Evolutionary conservation across 805 yeast species (phyloP).

Genomic region (Novakomyces olei): DNA sequence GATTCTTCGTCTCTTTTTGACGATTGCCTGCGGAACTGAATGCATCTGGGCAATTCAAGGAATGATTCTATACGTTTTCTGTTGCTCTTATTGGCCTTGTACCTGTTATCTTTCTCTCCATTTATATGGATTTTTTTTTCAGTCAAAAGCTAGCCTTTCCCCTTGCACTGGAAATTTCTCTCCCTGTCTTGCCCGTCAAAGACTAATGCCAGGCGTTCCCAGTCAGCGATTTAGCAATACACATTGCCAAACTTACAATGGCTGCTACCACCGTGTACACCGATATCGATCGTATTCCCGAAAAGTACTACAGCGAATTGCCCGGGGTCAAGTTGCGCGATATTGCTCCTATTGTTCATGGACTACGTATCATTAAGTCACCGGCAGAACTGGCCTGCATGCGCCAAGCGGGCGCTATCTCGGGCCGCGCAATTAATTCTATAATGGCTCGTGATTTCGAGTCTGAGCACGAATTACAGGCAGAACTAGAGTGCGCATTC

Average conservation of each 20-base stretch:
- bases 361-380: slow-evolving; percentile 49
- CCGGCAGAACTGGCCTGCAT: slow-evolving; percentile 52
- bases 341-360: slow-evolving; percentile 22
- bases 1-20: neutral
- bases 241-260: neutral
- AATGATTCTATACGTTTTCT: neutral
- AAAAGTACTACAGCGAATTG: slow-evolving; percentile 3
- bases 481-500: slow-evolving; percentile 64
- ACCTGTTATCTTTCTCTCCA: too few relatives aligned
- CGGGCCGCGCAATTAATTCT: slow-evolving; percentile 62
- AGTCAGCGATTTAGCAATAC: neutral
- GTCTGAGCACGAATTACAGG: slow-evolving; percentile 57
- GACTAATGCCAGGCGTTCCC: neutral
- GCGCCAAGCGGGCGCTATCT: slow-evolving; percentile 64
- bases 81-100: neutral
- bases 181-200: neutral
- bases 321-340: slow-evolving; percentile 14
- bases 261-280: neutral
- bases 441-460: slow-evolving; percentile 49
- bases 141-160: too few relatives aligned
- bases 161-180: too few relatives aligned
- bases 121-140: too few relatives aligned
- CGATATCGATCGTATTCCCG: neutral
- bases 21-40: neutral
- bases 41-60: too few relatives aligned